Evolutionary conservation across 2,329 filamentous ascomycete species (phyloP).

Genomic region (Fusarium sp.): DNA sequence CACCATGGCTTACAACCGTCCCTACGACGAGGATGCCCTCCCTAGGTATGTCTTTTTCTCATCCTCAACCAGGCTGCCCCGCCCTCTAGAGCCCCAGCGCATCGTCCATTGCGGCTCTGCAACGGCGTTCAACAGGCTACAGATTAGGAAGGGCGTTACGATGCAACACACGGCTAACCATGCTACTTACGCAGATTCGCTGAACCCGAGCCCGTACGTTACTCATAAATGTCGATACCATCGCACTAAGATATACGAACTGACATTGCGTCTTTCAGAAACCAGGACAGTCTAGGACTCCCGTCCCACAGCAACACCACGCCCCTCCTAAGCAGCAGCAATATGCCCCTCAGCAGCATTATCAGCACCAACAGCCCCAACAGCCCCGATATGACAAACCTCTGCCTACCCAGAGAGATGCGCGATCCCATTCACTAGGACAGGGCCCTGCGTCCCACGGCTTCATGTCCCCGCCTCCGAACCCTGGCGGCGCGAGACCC

Average conservation of each 20-base stretch:
- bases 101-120: slow-evolving; percentile 37
- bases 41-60: slow-evolving; percentile 71
- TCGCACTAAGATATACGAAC: slow-evolving; percentile 12
- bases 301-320: slow-evolving; percentile 44
- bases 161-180: slow-evolving; percentile 46
- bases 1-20: slow-evolving; percentile 91
- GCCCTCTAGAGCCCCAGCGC: slow-evolving; percentile 36
- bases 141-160: slow-evolving; percentile 7
- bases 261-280: slow-evolving; percentile 51
- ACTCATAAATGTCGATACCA: slow-evolving; percentile 9
- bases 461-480: slow-evolving; percentile 65
- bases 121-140: slow-evolving; percentile 23
- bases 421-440: slow-evolving; percentile 44
- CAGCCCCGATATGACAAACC: slow-evolving; percentile 64
- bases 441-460: slow-evolving; percentile 54
- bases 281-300: slow-evolving; percentile 50
- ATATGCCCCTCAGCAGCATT: slow-evolving; percentile 34
- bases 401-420: slow-evolving; percentile 52
- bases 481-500: slow-evolving; percentile 57
- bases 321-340: slow-evolving; percentile 47
- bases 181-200: slow-evolving; percentile 67
- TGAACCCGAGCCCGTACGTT: slow-evolving; percentile 76
- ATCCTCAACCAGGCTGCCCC: slow-evolving; percentile 21
- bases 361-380: slow-evolving; percentile 48
- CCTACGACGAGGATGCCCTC: slow-evolving; percentile 93